Evolutionary conservation across 257 asterid genomes (phyloP).

Genomic region (Solanum gandarillasii): DNA sequence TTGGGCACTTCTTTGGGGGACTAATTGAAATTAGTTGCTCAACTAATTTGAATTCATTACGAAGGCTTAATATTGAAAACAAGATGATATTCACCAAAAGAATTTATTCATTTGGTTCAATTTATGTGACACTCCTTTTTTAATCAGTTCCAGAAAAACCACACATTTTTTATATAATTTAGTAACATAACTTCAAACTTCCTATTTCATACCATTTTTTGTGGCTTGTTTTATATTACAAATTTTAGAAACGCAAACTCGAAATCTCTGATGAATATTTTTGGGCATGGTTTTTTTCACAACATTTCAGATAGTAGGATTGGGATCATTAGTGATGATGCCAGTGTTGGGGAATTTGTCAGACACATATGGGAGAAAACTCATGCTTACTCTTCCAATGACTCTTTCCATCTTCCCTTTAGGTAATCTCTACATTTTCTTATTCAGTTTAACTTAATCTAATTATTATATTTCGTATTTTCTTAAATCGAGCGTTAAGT

Average conservation of each 20-base stretch:
- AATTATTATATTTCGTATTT: not conserved
- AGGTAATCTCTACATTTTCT: conserved; percentile 15
- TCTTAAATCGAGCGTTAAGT: too few relatives aligned
- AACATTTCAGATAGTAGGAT: conserved; percentile 52
- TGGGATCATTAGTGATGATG: conserved; percentile 82
- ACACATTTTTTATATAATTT: not conserved
- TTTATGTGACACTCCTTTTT: not conserved
- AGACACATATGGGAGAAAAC: conserved; percentile 75
- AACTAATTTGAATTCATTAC: not conserved
- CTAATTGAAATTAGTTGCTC: not conserved
- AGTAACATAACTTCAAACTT: not conserved
- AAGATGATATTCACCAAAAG: not conserved
- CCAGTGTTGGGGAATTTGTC: conserved; percentile 84
- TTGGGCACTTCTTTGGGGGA: too few relatives aligned
- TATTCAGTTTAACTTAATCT: not conserved
- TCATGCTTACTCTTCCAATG: conserved; percentile 70
- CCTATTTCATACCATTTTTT: not conserved
- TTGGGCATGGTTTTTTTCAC: not conserved
- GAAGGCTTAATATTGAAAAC: not conserved
- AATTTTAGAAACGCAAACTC: not conserved
- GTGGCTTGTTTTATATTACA: not conserved
- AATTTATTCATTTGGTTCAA: not conserved
- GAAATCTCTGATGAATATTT: not conserved
- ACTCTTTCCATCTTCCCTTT: conserved; percentile 64
- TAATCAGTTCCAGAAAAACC: not conserved